phyloP scores from a whole-genome alignment of 768 basidiomycete species.

The Strobilomyces dryophilus region DNA sequence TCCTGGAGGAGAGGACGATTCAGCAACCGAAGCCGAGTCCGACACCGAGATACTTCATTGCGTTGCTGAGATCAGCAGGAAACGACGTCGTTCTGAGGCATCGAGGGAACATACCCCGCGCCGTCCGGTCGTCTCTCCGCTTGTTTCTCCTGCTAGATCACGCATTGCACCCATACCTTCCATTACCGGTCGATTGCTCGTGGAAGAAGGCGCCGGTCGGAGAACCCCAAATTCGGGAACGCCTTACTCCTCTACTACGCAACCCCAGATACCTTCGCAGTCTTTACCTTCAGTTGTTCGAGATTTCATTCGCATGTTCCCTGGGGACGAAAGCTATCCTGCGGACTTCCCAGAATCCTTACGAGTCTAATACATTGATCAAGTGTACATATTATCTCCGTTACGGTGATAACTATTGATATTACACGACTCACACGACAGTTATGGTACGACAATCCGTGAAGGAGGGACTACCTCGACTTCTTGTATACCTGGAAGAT shows the following conservation, averaged over 20 bases:
- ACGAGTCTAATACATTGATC: slow-evolving; percentile 8
- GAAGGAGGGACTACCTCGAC: slow-evolving; percentile 13
- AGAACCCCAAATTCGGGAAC: not conserved
- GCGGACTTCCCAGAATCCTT: slow-evolving; percentile 32
- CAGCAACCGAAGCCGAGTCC: slow-evolving; percentile 32
- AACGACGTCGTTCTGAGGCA: slow-evolving; percentile 2
- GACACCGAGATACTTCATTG: slow-evolving; percentile 25
- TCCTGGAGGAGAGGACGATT: slow-evolving; percentile 20
- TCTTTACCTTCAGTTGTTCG: slow-evolving; percentile 28
- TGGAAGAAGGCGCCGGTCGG: slow-evolving; percentile 9
- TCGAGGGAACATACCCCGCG: slow-evolving; percentile 3
- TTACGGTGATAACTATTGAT: not conserved
- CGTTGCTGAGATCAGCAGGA: slow-evolving; percentile 15
- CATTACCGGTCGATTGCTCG: not conserved
- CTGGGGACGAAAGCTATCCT: slow-evolving; percentile 33
- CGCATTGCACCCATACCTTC: slow-evolving; percentile 4
- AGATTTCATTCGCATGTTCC: slow-evolving; percentile 32
- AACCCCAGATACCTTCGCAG: slow-evolving; percentile 1
- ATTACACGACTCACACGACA: not conserved
- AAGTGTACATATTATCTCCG: not conserved
- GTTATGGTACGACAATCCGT: slow-evolving; percentile 6
- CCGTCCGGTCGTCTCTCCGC: slow-evolving; percentile 21
- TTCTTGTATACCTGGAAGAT: slow-evolving; percentile 10
- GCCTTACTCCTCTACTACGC: not conserved
- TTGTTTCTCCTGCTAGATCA: slow-evolving; percentile 25